Conservation (phyloP, 148 eudicot species). For the Rhododendron vialii region DNA sequence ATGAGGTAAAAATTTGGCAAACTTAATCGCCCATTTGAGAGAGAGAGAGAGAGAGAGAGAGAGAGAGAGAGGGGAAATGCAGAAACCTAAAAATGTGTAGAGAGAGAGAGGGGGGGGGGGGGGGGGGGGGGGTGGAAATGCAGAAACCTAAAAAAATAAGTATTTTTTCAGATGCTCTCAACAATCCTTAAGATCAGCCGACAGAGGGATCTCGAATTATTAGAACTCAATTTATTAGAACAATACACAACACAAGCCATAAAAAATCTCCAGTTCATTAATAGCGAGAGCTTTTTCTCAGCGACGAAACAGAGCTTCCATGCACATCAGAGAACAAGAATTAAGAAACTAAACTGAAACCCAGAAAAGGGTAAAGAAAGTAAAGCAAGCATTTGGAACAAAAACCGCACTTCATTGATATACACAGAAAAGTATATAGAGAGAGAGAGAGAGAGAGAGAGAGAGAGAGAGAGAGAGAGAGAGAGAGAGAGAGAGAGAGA, state of each 20-base stretch:
- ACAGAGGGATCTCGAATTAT: no score
- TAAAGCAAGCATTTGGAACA: background rate
- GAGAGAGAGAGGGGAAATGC: no score
- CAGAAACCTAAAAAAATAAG: no score
- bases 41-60: background rate
- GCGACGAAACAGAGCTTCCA: background rate
- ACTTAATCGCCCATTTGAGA: background rate
- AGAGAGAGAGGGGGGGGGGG: no score
- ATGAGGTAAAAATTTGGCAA: no score
- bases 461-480: background rate
- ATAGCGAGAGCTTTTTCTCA: background rate
- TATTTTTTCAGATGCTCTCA: no score
- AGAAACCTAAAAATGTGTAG: no score
- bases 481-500: background rate
- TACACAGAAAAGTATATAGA: background rate
- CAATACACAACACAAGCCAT: no score
- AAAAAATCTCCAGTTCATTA: background rate
- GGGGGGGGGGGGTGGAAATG: no score
- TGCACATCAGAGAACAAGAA: background rate
- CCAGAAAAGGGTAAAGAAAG: background rate
- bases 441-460: background rate
- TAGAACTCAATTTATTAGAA: no score
- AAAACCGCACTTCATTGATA: background rate
- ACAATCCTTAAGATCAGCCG: no score
- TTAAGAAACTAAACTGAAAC: background rate